These are phyloP conservation scores for Chimonanthus salicifolius DNA, from an alignment of 164 flowering plant species.

Conservation along the genomic window DNA sequence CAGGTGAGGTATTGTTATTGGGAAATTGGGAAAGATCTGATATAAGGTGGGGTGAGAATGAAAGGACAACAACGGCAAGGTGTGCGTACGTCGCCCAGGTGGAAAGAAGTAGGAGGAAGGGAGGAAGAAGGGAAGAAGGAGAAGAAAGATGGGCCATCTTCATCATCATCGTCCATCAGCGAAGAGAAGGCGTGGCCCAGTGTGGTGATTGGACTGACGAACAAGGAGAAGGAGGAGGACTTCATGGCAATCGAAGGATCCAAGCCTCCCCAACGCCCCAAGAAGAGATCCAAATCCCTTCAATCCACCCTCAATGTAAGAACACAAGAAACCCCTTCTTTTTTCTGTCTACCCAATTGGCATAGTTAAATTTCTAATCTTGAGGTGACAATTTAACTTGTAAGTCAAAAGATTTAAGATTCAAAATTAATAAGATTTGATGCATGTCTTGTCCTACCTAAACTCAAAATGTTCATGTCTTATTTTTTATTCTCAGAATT, in stretches of 20 bases:
- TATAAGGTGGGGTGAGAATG: slow-evolving; percentile 25
- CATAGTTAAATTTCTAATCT: too few species aligned
- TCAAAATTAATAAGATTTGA: too few species aligned
- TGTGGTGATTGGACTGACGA: slow-evolving; percentile 71
- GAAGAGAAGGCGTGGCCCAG: slow-evolving; percentile 73
- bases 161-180: slow-evolving; percentile 34
- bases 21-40: too few species aligned
- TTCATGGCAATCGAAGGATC: slow-evolving; percentile 87
- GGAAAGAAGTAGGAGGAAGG: slow-evolving; percentile 16
- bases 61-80: slow-evolving; percentile 53
- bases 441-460: too few species aligned
- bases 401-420: too few species aligned
- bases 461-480: too few species aligned
- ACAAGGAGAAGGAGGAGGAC: slow-evolving; percentile 94
- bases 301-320: slow-evolving; percentile 88
- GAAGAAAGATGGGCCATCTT: slow-evolving; percentile 60
- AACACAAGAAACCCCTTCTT: background rate
- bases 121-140: slow-evolving; percentile 39
- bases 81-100: slow-evolving; percentile 26
- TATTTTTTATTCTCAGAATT: too few species aligned
- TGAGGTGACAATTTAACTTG: too few species aligned
- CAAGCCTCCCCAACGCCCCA: slow-evolving; percentile 88
- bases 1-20: too few species aligned
- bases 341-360: background rate
- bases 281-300: slow-evolving; percentile 79